Conservation (phyloP, 805 yeast genomes). For the Wickerhamiella occidentalis region DNA sequence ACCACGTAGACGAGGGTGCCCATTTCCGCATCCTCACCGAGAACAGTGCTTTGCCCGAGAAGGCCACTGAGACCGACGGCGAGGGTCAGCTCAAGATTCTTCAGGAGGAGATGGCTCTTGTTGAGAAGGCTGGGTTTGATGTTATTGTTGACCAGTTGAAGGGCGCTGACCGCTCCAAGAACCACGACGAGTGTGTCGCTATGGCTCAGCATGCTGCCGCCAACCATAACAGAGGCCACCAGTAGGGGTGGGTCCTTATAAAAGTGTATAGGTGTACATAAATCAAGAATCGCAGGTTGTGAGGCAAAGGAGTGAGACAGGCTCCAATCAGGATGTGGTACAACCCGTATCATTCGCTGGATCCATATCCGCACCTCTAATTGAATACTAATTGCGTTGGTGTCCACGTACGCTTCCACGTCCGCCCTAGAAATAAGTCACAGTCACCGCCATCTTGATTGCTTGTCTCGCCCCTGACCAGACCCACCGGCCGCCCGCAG, state of each 20-base stretch:
- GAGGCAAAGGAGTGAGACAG: too few species aligned
- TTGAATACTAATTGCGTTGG: too few species aligned
- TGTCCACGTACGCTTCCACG: too few species aligned
- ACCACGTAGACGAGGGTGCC: not conserved
- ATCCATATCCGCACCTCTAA: too few species aligned
- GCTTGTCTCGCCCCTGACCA: conserved; percentile 7
- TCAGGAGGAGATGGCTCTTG: conserved; percentile 10
- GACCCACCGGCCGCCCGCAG: conserved; percentile 6
- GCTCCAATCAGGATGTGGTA: too few species aligned
- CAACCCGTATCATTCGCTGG: too few species aligned
- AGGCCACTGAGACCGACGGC: not conserved
- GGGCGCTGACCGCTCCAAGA: conserved; percentile 8
- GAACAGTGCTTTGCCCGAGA: not conserved
- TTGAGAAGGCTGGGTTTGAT: conserved; percentile 4
- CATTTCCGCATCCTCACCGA: conserved; percentile 9
- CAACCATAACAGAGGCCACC: conserved; percentile 5
- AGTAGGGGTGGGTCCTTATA: not conserved
- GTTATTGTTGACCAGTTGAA: conserved; percentile 7
- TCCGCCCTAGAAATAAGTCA: conserved; percentile 10
- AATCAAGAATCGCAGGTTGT: too few species aligned
- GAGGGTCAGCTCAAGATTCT: conserved; percentile 3
- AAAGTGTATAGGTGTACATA: too few species aligned
- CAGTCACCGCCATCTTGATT: conserved; percentile 10
- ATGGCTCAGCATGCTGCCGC: conserved; percentile 9
- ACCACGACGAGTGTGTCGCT: conserved; percentile 5